phyloP scores from a whole-genome alignment of 2,329 filamentous ascomycete species.

The Fusarium liriodendri region DNA sequence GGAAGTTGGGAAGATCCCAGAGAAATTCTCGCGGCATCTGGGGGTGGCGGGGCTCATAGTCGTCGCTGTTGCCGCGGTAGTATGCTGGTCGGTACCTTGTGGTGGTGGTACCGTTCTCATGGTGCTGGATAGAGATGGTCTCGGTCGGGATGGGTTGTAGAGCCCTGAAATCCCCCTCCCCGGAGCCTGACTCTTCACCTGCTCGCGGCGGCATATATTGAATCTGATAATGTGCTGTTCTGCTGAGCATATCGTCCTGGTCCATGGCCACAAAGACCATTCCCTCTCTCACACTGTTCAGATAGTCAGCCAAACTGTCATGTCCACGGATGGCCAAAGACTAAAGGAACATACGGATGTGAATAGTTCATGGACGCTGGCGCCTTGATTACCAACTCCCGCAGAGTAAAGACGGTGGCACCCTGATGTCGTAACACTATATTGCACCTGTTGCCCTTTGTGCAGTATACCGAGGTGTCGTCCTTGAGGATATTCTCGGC shows the following conservation, averaged over 20 bases:
- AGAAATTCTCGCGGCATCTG: constrained; percentile 69
- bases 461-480: constrained; percentile 89
- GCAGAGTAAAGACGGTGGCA: constrained; percentile 82
- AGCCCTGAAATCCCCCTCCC: constrained; percentile 32
- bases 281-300: constrained; percentile 82
- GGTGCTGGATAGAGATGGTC: constrained; percentile 64
- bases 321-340: constrained; percentile 14
- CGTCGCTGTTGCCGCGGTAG: constrained; percentile 54
- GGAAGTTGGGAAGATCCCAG: constrained; percentile 59
- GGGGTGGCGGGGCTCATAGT: constrained; percentile 59
- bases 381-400: constrained; percentile 89
- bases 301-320: constrained; percentile 30
- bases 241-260: constrained; percentile 77
- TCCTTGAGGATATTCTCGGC: constrained; percentile 86
- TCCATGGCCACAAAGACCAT: constrained; percentile 93
- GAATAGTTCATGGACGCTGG: constrained; percentile 81
- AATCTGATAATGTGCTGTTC: constrained; percentile 81
- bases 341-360: constrained; percentile 75
- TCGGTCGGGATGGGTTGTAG: constrained; percentile 43
- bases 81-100: constrained; percentile 58
- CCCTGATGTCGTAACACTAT: constrained; percentile 86
- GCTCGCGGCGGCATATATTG: constrained; percentile 62
- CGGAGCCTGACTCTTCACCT: constrained; percentile 30
- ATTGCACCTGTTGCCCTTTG: constrained; percentile 87
- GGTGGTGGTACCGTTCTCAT: constrained; percentile 63